Percentiles rank a stretch among this genome's conserved stretches.
These are phyloP conservation scores for Purpureocillium lavendulum DNA, from an alignment of 2,329 filamentous ascomycete species.

Conservation along the genomic window DNA sequence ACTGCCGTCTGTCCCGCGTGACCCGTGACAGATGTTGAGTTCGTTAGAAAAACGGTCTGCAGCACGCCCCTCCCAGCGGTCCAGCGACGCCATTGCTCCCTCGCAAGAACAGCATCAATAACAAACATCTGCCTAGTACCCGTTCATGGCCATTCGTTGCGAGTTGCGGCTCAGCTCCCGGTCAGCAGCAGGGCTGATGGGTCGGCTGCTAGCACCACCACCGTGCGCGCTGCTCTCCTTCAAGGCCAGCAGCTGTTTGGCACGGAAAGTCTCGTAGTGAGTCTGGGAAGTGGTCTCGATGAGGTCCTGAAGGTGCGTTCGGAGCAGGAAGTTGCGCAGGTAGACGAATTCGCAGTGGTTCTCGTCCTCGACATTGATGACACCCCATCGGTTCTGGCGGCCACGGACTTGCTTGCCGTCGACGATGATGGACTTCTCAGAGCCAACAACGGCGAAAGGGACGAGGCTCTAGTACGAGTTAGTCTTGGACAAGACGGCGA, in stretches of 20 bases:
- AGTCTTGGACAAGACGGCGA: background rate
- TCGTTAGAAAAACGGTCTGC: slow-evolving; percentile 18
- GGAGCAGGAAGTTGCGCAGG: slow-evolving; percentile 94
- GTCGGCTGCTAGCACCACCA: slow-evolving; percentile 65
- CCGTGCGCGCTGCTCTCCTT: slow-evolving; percentile 95
- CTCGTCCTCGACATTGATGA: slow-evolving; percentile 99
- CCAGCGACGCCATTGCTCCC: slow-evolving; percentile 25
- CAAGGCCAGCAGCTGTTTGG: slow-evolving; percentile 93
- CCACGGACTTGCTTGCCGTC: slow-evolving; percentile 95
- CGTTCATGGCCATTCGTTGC: slow-evolving; percentile 97
- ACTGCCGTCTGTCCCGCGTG: slow-evolving; percentile 17
- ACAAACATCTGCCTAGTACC: slow-evolving; percentile 58
- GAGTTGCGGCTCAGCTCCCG: slow-evolving; percentile 94
- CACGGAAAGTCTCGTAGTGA: slow-evolving; percentile 99
- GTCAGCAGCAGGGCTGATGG: slow-evolving; percentile 91
- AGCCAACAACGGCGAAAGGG: slow-evolving; percentile 95
- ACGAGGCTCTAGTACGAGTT: slow-evolving; percentile 62
- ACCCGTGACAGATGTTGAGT: slow-evolving; percentile 21
- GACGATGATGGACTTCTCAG: slow-evolving; percentile 95
- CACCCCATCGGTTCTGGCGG: slow-evolving; percentile 97
- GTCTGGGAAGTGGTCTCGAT: slow-evolving; percentile 99
- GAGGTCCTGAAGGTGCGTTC: slow-evolving; percentile 95
- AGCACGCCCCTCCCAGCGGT: slow-evolving; percentile 12
- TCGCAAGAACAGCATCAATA: slow-evolving; percentile 20
- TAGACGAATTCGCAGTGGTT: slow-evolving; percentile 99